Conservation (phyloP, 768 basidiomycete genomes). For the Tulasnella sp. region DNA sequence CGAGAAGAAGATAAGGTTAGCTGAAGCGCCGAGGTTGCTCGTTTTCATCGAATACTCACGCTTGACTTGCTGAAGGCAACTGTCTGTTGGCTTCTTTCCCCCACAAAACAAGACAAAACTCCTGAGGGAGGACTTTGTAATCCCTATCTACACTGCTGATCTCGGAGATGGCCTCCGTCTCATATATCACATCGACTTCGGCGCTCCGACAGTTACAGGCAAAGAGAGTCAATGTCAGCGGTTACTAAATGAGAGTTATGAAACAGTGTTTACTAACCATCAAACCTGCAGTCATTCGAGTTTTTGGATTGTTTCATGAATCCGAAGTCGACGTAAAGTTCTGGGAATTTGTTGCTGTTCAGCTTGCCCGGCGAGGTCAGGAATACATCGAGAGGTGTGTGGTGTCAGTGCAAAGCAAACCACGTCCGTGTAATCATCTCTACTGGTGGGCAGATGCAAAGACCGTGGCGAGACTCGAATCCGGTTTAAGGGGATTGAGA, state of each 20-base stretch:
- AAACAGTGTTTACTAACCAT: neutral
- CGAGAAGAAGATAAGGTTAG: conserved; percentile 70
- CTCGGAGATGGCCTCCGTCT: conserved; percentile 59
- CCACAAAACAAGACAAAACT: conserved; percentile 67
- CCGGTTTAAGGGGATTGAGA: neutral
- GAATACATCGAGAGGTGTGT: conserved; percentile 59
- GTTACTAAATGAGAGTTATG: neutral
- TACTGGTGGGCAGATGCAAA: neutral
- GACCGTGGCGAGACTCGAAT: neutral
- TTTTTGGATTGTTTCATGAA: conserved; percentile 58
- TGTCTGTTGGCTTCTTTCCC: conserved; percentile 72
- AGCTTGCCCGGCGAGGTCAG: conserved; percentile 51
- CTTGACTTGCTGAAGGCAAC: conserved; percentile 51
- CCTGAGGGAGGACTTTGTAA: conserved; percentile 49
- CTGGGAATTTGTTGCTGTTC: conserved; percentile 53
- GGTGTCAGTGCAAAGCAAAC: neutral
- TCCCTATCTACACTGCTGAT: conserved; percentile 72
- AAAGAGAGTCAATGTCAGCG: conserved; percentile 25
- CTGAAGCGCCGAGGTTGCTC: conserved; percentile 17
- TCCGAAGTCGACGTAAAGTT: conserved; percentile 51
- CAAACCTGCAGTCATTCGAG: conserved; percentile 32
- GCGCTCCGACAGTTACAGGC: neutral
- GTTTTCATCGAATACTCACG: neutral
- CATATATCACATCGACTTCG: conserved; percentile 42
- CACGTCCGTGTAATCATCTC: neutral